These are phyloP conservation scores for Cladosporium sp. DNA, from an alignment of 2,329 filamentous ascomycete species.

Conservation along the genomic window DNA sequence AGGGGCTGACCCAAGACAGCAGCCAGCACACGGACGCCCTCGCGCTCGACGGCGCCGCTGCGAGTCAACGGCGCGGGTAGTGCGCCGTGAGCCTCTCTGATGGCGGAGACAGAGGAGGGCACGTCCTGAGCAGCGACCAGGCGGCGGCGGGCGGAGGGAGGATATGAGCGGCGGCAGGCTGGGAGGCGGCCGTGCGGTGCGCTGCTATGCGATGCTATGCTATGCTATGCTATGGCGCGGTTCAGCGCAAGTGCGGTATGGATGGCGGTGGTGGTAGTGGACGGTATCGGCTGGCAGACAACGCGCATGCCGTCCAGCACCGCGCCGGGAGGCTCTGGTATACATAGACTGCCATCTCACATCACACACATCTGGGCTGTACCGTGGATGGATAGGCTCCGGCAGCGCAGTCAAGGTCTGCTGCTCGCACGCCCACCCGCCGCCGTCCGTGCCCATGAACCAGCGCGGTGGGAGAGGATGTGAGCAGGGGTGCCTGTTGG, in stretches of 20 bases:
- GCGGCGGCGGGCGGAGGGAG: not conserved
- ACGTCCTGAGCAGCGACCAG: constrained; percentile 1
- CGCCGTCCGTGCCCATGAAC: constrained; percentile 10
- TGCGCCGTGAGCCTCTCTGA: not conserved
- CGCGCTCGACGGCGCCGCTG: constrained; percentile 1
- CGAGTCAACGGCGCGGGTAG: constrained; percentile 12
- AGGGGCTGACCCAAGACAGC: constrained; percentile 13
- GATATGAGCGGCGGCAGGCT: not conserved
- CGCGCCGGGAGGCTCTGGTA: not conserved
- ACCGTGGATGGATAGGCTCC: not conserved
- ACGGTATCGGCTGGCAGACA: not conserved
- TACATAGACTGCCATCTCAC: not conserved
- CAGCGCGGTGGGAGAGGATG: constrained; percentile 9
- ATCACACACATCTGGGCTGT: not conserved
- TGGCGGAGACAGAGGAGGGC: not conserved
- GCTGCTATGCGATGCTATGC: not conserved
- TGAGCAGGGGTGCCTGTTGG: constrained; percentile 5
- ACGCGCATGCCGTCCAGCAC: not conserved
- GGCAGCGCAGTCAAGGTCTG: constrained; percentile 5
- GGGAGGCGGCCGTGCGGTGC: constrained; percentile 4
- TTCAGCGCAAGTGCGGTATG: too few relatives aligned
- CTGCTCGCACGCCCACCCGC: not conserved
- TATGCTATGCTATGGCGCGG: not conserved
- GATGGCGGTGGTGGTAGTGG: too few relatives aligned
- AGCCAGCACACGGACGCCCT: constrained; percentile 4